Conservation (phyloP, 768 basidiomycete species). For the Lyophyllum semitale region DNA sequence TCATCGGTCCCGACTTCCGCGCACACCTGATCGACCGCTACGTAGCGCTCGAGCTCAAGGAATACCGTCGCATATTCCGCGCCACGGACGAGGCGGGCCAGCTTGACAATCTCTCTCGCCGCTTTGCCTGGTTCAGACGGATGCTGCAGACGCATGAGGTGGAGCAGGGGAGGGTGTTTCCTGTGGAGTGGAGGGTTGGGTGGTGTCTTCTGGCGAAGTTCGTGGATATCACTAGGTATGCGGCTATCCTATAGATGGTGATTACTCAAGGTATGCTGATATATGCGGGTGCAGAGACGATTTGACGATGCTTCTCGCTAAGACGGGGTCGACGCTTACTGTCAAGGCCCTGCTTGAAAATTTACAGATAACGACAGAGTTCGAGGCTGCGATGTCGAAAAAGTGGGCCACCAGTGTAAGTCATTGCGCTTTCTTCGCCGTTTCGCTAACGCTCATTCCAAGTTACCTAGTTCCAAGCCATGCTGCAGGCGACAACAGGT, state of each 20-base stretch:
- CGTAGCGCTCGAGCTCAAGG: slow-evolving; percentile 86
- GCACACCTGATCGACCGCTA: slow-evolving; percentile 85
- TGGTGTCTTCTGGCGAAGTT: slow-evolving; percentile 85
- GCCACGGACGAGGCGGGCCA: slow-evolving; percentile 94
- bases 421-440: slow-evolving; percentile 1
- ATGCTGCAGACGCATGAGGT: slow-evolving; percentile 84
- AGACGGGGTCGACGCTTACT: slow-evolving; percentile 69
- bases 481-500: slow-evolving; percentile 55
- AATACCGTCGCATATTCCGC: slow-evolving; percentile 95
- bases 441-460: background rate
- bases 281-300: slow-evolving; percentile 63
- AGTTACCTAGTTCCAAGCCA: slow-evolving; percentile 57
- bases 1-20: slow-evolving; percentile 84
- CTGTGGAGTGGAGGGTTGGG: slow-evolving; percentile 82
- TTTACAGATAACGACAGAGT: slow-evolving; percentile 84
- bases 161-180: slow-evolving; percentile 84
- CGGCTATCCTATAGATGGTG: background rate
- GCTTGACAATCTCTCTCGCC: slow-evolving; percentile 88
- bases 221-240: slow-evolving; percentile 85
- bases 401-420: slow-evolving; percentile 79
- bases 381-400: slow-evolving; percentile 78
- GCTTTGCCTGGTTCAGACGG: slow-evolving; percentile 95
- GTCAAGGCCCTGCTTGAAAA: slow-evolving; percentile 84
- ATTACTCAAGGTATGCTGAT: background rate
- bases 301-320: slow-evolving; percentile 76